Evolutionary conservation across 352 stramenopile species (phyloP), one percentile per base, ranked within the genome.

Genomic region (Pythium oligandrum): DNA sequence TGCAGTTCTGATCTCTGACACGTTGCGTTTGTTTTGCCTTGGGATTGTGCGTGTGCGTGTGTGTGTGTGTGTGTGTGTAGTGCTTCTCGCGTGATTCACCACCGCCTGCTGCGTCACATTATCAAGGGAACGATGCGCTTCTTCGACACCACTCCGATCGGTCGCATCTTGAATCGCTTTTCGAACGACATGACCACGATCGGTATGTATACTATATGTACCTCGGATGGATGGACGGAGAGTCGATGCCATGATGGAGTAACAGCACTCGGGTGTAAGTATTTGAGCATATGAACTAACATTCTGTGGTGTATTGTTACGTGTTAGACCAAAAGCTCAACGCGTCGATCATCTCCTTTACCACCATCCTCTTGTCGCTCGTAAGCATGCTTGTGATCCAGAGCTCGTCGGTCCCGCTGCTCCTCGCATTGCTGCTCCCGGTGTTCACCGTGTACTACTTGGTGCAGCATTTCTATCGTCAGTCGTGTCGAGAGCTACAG

Each of bases 41-140:
- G n/a, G n/a, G n/a, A n/a, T n/a, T n/a, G n/a, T n/a, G n/a, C n/a
- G n/a, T n/a, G n/a, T n/a, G n/a, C n/a, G n/a, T n/a, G n/a, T n/a
- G n/a, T n/a, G n/a, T n/a, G n/a, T n/a, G n/a, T n/a, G n/a, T n/a
- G n/a, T n/a, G n/a, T n/a, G n/a, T n/a, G n/a, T n/a, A 90, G 74
- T 46, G 79, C 80, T 3, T 90, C 81, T 4, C 73, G 73, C 46
- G 51, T 37, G 40, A 84, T 94, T 26, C 84, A 94, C 57, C 43
- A 80, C 45, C 55, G 48, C 6, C 56, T 96, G 34, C 60, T 96
- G 39, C 64, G 73, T 17, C 63, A 68, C 37, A 53, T 96, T 3
- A 71, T 92, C 17, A 71, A 72, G 33, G 85, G 79, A 4, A 90
- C 83, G 11, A 90, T 96, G 83, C 67, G 74, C 33, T 97, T 95